Evolutionary conservation across 768 basidiomycete genomes (phyloP), one percentile per base, ranked within the genome.

Genomic region (Mycena pura): DNA sequence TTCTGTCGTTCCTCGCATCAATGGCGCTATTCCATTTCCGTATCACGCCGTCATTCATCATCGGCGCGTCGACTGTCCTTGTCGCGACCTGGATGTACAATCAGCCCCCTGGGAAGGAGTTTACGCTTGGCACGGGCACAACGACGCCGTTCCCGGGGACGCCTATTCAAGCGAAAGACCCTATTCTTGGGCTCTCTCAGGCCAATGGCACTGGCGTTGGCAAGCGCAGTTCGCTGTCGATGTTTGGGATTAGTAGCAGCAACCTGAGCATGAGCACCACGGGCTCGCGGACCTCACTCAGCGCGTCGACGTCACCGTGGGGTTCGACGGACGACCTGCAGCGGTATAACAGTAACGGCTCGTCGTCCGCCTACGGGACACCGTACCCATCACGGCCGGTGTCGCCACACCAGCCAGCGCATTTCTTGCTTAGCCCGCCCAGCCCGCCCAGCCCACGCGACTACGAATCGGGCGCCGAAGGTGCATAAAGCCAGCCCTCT

Each of bases 71-170:
- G 2, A 90, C 92, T 27, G 97, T 99, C 19, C 83, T 99, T 24
- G 82, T 82, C 21, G 90, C 95, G 14, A 99, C 96, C 5, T 95
- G 91, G 84, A 87, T 96, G 83, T 99, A 99, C 82, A 99, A 98
- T 76, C 89, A 90, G 67, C 90, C 89, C 2, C 65, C 79, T 22
- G 70, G 70, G 4, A 72, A 72, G 59, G 74, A 70, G 38, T 73
- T 65, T 69, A 14, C 57, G 75, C 43, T 72, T 69, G 24, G 61
- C 24, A 3, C 71, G 6, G 73, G 68, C 43, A 74, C 74, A 54
- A 64, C 63, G 41, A 44, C 69, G 14, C 73, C 77, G 10, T 76
- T 74, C 41, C 68, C 69, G 6, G 61, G 70, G 17, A 69, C 69
- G 11, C 80, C 85, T 8, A 69, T 85, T 43, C 74, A 77, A 48